Evolutionary conservation across 768 basidiomycete genomes (phyloP).

Genomic region (Mycena latifolia): DNA sequence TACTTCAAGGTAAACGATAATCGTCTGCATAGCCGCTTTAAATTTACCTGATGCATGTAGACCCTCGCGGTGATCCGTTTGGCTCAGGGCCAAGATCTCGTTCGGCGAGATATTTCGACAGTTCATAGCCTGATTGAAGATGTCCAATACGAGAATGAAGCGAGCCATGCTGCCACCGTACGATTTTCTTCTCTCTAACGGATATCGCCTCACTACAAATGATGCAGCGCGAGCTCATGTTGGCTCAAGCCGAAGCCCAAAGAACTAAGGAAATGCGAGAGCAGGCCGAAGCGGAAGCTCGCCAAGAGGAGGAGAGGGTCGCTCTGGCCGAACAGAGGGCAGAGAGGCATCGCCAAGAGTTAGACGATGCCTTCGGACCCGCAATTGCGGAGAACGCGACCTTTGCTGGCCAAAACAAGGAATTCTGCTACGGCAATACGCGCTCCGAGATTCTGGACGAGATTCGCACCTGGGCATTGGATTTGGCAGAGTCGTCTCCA

Average conservation of each 20-base stretch:
- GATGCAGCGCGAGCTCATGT: background rate
- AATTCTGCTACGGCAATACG: background rate
- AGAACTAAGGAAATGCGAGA: background rate
- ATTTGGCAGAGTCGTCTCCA: background rate
- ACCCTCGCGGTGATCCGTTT: background rate
- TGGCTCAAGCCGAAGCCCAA: background rate
- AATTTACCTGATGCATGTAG: background rate
- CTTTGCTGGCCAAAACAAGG: background rate
- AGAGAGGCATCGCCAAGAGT: background rate
- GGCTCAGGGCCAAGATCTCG: slow-evolving; percentile 5
- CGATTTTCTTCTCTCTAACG: background rate
- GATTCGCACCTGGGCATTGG: background rate
- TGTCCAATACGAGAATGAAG: background rate
- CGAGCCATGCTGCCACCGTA: background rate
- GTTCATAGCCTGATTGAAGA: background rate
- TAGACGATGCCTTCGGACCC: slow-evolving; percentile 4
- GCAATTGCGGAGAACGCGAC: slow-evolving; percentile 2
- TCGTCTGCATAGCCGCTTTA: background rate
- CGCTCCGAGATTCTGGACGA: background rate
- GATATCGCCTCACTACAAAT: background rate
- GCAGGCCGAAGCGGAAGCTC: background rate
- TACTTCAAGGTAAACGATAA: background rate
- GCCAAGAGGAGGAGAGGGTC: background rate
- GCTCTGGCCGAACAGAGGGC: background rate
- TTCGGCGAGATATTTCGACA: background rate